Base-by-base conservation (phyloP, 176 grass and related monocot genomes). In the Phoenix roebelenii region DNA sequence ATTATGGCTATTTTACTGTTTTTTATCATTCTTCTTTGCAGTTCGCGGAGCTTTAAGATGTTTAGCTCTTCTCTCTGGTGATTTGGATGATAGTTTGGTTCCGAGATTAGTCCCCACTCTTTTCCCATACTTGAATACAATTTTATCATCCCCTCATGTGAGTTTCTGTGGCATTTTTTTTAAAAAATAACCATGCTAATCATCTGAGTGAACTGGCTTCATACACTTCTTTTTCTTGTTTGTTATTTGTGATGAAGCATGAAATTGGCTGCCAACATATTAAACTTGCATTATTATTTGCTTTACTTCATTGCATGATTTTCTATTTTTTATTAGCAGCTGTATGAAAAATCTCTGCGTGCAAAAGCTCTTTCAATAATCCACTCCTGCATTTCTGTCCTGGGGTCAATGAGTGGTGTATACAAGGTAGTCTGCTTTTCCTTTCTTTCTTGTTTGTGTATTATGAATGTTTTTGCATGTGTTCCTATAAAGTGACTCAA, bases 41-140 rank as follows among this genome's bases (percentile, higher is more conserved):
- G 92, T 96, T 63, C 80, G 66, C 72, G 92, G 92, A 76, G 81
- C 87, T 66, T 80, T 96, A 84, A 90, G 92, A 85, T 96, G 92
- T 65, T 73, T 96, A 61, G 83, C 92, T 48, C 86, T 96, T 77
- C 57, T 96, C 15, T 87, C 86, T 20, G 86, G 79, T 82, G 92
- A 96, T 96, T 70, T 96, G 53, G 92, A 96, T 80, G 92, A 96
- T 72, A 76, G 66, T 10, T 82, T 72, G 66, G 81, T 90, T 66
- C 92, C 92, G 23, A 87, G 84, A 78, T 79, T 96, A 71, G 72
- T 96, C 22, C 92, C 92, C 39, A 77, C 82, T 61, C 66, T 96
- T 61, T 88, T 90, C 64, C 84, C 92, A 66, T 87, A 83, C 64
- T 61, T 96, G 66, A 65, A 85, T 71, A 85, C 59, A 64, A 90